phyloP scores from a whole-genome alignment of 345 rosid species.

The Gossypium rotundifolium region DNA sequence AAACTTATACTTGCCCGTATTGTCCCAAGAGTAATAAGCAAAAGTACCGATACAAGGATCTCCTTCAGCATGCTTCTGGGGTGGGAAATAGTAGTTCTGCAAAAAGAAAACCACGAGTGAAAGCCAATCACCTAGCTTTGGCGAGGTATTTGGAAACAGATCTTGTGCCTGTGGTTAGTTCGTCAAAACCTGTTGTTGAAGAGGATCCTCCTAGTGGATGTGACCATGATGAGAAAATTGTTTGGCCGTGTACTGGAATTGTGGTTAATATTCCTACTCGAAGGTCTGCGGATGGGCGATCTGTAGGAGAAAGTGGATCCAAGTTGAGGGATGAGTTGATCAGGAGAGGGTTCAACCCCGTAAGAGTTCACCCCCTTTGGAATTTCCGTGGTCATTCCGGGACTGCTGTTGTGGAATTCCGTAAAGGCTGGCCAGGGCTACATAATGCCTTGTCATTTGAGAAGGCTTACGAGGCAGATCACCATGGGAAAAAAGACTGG shows the following conservation, averaged over 20 bases:
- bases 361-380: slow-evolving; percentile 83
- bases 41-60: slow-evolving; percentile 55
- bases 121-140: slow-evolving; percentile 81
- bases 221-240: slow-evolving; percentile 67
- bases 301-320: slow-evolving; percentile 81
- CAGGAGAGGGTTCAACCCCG: slow-evolving; percentile 72
- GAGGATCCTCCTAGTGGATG: slow-evolving; percentile 28
- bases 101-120: slow-evolving; percentile 64
- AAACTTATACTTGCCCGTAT: slow-evolving; percentile 65
- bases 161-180: slow-evolving; percentile 25
- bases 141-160: slow-evolving; percentile 66
- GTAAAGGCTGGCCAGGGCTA: slow-evolving; percentile 84
- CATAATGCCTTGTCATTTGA: slow-evolving; percentile 85
- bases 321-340: slow-evolving; percentile 71
- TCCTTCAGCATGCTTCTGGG: slow-evolving; percentile 95
- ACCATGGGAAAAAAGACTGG: slow-evolving; percentile 75
- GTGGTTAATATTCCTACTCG: slow-evolving; percentile 75
- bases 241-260: slow-evolving; percentile 81
- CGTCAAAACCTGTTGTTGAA: slow-evolving; percentile 23
- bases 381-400: slow-evolving; percentile 84
- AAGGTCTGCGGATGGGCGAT: slow-evolving; percentile 51
- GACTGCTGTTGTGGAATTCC: slow-evolving; percentile 72
- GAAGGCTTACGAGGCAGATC: slow-evolving; percentile 77
- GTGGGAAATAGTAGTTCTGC: slow-evolving; percentile 72
- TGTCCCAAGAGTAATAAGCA: slow-evolving; percentile 67